Evolutionary conservation across 2,329 filamentous ascomycete genomes (phyloP), one percentile per base, ranked within the genome.

Genomic region (Chlorencoelia australis): DNA sequence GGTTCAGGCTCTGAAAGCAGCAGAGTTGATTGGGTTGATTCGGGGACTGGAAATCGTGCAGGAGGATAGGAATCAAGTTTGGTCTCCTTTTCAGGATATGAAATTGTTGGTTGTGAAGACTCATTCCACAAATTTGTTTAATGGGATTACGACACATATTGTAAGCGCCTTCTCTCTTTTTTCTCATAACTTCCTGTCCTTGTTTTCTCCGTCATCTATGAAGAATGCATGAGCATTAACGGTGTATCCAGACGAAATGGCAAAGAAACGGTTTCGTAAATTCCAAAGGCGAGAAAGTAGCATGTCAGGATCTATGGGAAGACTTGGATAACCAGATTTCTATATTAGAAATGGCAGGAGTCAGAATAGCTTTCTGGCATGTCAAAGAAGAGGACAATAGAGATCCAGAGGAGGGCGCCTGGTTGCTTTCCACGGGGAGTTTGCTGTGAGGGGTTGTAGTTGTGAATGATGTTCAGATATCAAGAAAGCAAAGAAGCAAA

Each of bases 11-110:
- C 36, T 34, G 36, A 39, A 39, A 26, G 21, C 35, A 17, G 31
- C 24, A 2, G 36, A 39, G 7, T 35, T 39, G 25, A 26, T 20
- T 1, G 36, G 25, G 4, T 30, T 31, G 7, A 28, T 22, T 18
- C 30, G 35, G 31, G 36, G 30, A 16, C 20, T 39, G 31, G 36
- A 39, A 10, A 29, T 39, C 25, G 36, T 39, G n/a, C 24, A 39
- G 30, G 11, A 7, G 16, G 16, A 39, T 4, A 35, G 24, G 7
- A 21, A 25, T 10, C 34, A 24, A 31, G 20, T 18, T n/a, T 11
- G 19, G 25, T 5, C 13, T 4, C 30, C 30, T 3, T 39, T 39
- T 35, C 30, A 39, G 2, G 36, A 31, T 17, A 24, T 38, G 25
- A 20, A 24, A 13, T 33, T 39, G 5, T 18, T 20, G 2, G 36